Conservation (phyloP, 2,329 filamentous ascomycete species). For the Colletotrichum sp. region DNA sequence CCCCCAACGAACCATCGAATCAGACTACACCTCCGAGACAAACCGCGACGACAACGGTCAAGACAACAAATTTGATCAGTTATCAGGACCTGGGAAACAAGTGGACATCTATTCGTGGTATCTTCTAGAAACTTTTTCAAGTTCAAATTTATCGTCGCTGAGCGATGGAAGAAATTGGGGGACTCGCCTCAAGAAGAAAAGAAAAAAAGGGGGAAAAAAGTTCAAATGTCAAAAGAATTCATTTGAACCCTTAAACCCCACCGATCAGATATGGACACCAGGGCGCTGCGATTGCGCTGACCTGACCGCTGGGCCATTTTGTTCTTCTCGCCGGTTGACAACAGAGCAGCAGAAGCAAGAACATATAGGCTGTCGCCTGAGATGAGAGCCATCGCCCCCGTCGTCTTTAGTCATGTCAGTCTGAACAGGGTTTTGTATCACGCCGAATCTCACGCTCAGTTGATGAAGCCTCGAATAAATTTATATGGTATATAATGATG, state of each 20-base stretch:
- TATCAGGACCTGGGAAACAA: background rate
- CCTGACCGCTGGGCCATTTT: background rate
- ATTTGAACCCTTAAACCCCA: background rate
- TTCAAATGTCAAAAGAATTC: background rate
- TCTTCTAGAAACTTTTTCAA: background rate
- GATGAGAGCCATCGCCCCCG: background rate
- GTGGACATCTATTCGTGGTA: background rate
- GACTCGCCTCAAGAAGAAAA: background rate
- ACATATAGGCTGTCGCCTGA: background rate
- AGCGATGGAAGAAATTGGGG: background rate
- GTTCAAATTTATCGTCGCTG: background rate
- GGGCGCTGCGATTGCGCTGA: background rate
- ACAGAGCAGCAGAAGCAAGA: background rate
- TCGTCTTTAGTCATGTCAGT: background rate
- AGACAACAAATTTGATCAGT: background rate
- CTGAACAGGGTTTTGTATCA: background rate
- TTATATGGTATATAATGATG: constrained; percentile 11
- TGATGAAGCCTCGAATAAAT: background rate
- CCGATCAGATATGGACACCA: background rate
- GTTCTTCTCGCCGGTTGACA: background rate
- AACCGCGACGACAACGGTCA: background rate
- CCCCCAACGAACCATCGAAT: background rate
- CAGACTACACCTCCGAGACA: background rate
- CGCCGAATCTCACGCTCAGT: background rate
- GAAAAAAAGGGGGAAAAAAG: background rate